Evolutionary conservation across 805 yeast species (phyloP).

Genomic region (Jamesozyma rosinii): DNA sequence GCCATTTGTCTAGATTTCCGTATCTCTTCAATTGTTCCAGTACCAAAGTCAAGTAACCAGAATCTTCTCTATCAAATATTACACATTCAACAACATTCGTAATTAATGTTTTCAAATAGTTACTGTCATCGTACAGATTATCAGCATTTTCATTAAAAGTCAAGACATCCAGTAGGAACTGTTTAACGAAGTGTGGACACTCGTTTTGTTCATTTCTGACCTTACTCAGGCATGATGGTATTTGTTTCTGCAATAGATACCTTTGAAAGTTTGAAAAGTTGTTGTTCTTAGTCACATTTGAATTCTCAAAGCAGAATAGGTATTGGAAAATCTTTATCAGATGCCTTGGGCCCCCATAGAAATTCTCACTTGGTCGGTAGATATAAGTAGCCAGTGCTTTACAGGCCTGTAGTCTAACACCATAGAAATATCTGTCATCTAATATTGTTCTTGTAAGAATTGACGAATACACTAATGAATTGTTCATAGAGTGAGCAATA

Average conservation of each 20-base stretch:
- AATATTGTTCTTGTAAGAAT: constrained; percentile 68
- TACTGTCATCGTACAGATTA: constrained; percentile 66
- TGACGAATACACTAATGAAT: constrained; percentile 61
- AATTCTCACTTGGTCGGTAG: constrained; percentile 26
- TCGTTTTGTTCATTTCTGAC: constrained; percentile 56
- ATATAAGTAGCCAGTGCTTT: constrained; percentile 64
- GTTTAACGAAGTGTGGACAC: constrained; percentile 49
- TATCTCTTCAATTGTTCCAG: constrained; percentile 63
- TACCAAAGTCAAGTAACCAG: constrained; percentile 38
- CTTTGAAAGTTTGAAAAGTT: constrained; percentile 64
- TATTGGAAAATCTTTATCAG: constrained; percentile 59
- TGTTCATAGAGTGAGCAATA: constrained; percentile 35
- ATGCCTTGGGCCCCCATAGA: constrained; percentile 53
- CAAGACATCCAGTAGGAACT: constrained; percentile 58
- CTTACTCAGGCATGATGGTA: constrained; percentile 51
- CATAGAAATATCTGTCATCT: constrained; percentile 81
- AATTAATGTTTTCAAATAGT: constrained; percentile 53
- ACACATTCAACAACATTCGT: constrained; percentile 41
- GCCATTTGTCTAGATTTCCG: constrained; percentile 76
- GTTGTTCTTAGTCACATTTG: constrained; percentile 66
- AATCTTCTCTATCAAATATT: constrained; percentile 28
- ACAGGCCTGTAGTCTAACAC: constrained; percentile 83
- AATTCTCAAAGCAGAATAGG: constrained; percentile 62
- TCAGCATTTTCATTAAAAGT: constrained; percentile 79
- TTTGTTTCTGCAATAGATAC: constrained; percentile 61